Percentiles rank a stretch among this genome's conserved stretches.
Conservation (phyloP, 805 yeast genomes). For the Nakazawaea wyomingensis region DNA sequence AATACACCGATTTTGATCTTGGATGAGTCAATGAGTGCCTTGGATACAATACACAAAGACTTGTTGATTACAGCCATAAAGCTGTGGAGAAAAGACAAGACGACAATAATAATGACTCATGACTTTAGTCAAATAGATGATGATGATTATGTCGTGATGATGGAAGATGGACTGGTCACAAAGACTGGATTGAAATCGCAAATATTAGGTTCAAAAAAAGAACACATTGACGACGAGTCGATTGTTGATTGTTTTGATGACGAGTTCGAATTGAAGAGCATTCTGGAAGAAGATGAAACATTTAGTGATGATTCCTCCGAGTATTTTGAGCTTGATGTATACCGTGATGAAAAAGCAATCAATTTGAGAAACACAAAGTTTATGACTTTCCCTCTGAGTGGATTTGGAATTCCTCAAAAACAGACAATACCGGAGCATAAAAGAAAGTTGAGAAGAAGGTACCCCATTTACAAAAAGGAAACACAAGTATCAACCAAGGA, state of each 20-base stretch:
- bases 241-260: not conserved
- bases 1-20: slow-evolving; percentile 71
- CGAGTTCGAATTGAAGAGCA: not conserved
- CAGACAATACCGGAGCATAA: not conserved
- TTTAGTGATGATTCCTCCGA: not conserved
- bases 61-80: slow-evolving; percentile 46
- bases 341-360: not conserved
- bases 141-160: slow-evolving; percentile 52
- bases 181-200: slow-evolving; percentile 37
- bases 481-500: too few species aligned
- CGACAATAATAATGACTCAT: slow-evolving; percentile 83
- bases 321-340: not conserved
- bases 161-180: slow-evolving; percentile 54
- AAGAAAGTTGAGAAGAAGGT: not conserved
- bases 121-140: slow-evolving; percentile 52
- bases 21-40: slow-evolving; percentile 84
- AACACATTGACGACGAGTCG: slow-evolving; percentile 8
- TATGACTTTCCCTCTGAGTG: not conserved
- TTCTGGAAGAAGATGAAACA: not conserved
- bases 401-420: not conserved
- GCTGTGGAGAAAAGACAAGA: slow-evolving; percentile 56
- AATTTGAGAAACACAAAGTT: not conserved
- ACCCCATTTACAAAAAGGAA: not conserved
- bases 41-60: slow-evolving; percentile 51
- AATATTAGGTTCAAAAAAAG: slow-evolving; percentile 20